Conservation (phyloP, 2,329 filamentous ascomycete species). For the Stachybotrys chlorohalonatus region DNA sequence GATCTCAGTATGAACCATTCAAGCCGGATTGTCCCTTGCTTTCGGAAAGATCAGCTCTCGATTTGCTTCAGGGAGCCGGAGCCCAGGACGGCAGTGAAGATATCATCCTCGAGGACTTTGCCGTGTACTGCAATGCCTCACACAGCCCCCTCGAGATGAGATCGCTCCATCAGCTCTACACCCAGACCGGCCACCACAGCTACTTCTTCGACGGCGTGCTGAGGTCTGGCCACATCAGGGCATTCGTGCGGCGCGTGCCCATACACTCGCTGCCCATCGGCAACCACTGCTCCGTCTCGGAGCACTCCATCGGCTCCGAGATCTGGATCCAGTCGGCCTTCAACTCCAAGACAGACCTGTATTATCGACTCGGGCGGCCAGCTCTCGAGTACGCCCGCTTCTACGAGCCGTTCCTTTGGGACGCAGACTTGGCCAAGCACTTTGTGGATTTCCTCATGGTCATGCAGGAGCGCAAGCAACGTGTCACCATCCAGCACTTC, state of each 20-base stretch:
- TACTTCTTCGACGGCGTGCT: slow-evolving; percentile 56
- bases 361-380: slow-evolving; percentile 54
- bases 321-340: slow-evolving; percentile 56
- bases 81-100: slow-evolving; percentile 25
- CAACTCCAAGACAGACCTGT: slow-evolving; percentile 37
- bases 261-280: slow-evolving; percentile 56
- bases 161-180: slow-evolving; percentile 43
- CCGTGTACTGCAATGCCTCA: slow-evolving; percentile 38
- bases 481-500: slow-evolving; percentile 49
- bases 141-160: slow-evolving; percentile 39
- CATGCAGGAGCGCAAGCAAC: slow-evolving; percentile 16
- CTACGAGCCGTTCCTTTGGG: slow-evolving; percentile 57
- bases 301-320: slow-evolving; percentile 37
- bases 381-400: slow-evolving; percentile 53
- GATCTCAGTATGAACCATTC: slow-evolving; percentile 22
- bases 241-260: slow-evolving; percentile 45
- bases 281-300: slow-evolving; percentile 45
- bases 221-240: slow-evolving; percentile 26
- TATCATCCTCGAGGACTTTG: slow-evolving; percentile 48
- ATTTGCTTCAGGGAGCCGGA: not conserved
- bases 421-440: slow-evolving; percentile 63
- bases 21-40: slow-evolving; percentile 13
- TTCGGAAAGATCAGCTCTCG: slow-evolving; percentile 10
- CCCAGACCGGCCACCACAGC: slow-evolving; percentile 17
- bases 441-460: slow-evolving; percentile 55